Evolutionary conservation across 208 protist species (phyloP).

Genomic region (Trypanosoma melophagium): DNA sequence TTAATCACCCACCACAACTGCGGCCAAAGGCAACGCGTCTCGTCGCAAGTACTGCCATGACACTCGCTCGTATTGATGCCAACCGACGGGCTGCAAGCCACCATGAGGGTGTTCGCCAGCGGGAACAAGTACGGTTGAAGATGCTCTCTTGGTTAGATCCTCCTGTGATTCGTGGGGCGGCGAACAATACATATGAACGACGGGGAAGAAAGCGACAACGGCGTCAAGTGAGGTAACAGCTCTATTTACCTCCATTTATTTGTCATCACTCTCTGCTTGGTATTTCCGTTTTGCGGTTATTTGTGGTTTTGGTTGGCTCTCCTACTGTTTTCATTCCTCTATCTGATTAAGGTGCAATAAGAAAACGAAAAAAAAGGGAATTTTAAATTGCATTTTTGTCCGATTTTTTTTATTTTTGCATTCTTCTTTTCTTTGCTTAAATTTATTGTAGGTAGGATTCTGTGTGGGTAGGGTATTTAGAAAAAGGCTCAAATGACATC

Average conservation of each 20-base stretch:
- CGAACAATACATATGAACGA: constrained; percentile 85
- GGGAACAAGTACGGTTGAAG: constrained; percentile 51
- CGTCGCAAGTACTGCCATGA: constrained; percentile 53
- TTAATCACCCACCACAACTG: constrained; percentile 77
- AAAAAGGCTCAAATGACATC: not conserved
- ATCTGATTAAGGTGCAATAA: not conserved
- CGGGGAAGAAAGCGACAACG: constrained; percentile 67
- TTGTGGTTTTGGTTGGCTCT: not conserved
- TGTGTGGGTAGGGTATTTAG: not conserved
- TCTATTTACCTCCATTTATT: no score
- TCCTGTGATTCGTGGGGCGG: constrained; percentile 76
- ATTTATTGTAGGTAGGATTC: not conserved
- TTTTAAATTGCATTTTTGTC: not conserved
- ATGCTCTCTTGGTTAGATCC: constrained; percentile 84
- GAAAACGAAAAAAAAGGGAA: not conserved
- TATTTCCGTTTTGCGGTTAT: no score
- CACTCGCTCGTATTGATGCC: constrained; percentile 82
- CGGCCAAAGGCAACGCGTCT: constrained; percentile 84
- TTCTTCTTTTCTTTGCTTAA: not conserved
- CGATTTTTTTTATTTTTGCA: not conserved
- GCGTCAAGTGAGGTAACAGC: constrained; percentile 8
- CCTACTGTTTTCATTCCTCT: not conserved
- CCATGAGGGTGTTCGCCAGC: constrained; percentile 66
- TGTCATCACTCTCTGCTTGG: no score
- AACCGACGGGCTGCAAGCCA: constrained; percentile 71